phyloP scores from a whole-genome alignment of 2,329 filamentous ascomycete genomes.

The Didymella glomerata region DNA sequence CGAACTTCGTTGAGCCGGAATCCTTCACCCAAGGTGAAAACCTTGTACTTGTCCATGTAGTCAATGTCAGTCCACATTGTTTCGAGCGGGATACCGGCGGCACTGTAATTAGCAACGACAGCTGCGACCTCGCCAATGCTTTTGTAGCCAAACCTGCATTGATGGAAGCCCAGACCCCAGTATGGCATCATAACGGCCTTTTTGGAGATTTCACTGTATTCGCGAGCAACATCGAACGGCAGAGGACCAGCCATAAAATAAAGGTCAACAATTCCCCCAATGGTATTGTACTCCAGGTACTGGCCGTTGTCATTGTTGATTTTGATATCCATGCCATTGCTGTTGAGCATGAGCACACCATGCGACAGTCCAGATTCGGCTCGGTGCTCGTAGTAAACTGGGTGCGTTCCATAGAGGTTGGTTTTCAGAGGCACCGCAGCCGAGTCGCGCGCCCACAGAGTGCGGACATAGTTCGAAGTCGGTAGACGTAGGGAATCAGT shows the following conservation, averaged over 20 bases:
- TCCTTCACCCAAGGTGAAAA: constrained; percentile 70
- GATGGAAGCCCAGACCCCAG: constrained; percentile 61
- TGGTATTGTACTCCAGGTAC: constrained; percentile 78
- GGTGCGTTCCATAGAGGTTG: constrained; percentile 78
- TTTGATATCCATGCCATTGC: constrained; percentile 72
- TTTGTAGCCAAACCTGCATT: constrained; percentile 59
- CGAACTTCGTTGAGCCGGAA: constrained; percentile 70
- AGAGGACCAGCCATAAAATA: constrained; percentile 60
- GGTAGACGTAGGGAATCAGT: constrained; percentile 73
- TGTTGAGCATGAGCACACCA: constrained; percentile 48
- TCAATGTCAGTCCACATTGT: constrained; percentile 77
- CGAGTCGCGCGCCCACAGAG: constrained; percentile 74
- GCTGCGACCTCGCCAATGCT: constrained; percentile 71
- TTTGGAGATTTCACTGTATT: constrained; percentile 59
- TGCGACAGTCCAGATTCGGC: constrained; percentile 50
- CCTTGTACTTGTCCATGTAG: constrained; percentile 67
- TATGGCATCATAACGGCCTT: constrained; percentile 60
- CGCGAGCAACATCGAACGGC: constrained; percentile 57
- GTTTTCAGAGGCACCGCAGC: constrained; percentile 66
- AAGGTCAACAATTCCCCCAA: constrained; percentile 78
- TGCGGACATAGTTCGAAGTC: constrained; percentile 73
- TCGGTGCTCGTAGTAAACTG: constrained; percentile 77
- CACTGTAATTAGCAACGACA: constrained; percentile 71
- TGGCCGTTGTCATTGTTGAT: constrained; percentile 72
- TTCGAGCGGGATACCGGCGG: constrained; percentile 71